These are phyloP conservation scores for Cudoniella acicularis DNA, from an alignment of 495 filamentous ascomycete genomes.

Conservation along the genomic window DNA sequence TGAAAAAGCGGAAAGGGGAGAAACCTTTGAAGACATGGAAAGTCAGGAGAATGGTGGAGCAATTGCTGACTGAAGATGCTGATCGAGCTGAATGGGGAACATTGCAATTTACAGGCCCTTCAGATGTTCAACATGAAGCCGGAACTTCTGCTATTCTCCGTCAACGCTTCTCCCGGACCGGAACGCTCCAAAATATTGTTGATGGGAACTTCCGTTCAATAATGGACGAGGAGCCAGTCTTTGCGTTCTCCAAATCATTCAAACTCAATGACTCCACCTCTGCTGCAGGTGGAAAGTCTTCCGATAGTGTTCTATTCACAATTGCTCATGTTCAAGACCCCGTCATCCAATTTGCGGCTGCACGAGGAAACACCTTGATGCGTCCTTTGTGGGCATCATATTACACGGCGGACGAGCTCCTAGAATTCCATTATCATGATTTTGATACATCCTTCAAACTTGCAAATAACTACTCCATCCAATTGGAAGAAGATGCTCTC, in stretches of 20 bases:
- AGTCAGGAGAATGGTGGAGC: constrained; percentile 59
- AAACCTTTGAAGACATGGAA: constrained; percentile 50
- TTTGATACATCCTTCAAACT: constrained; percentile 57
- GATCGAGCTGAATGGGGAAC: constrained; percentile 91
- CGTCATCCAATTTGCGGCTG: constrained; percentile 81
- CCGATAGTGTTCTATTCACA: constrained; percentile 69
- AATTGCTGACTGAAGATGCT: constrained; percentile 66
- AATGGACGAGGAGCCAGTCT: constrained; percentile 82
- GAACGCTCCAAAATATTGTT: constrained; percentile 58
- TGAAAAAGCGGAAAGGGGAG: background rate
- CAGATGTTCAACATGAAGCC: constrained; percentile 59
- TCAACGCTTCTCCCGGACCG: constrained; percentile 67
- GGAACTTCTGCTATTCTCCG: constrained; percentile 68
- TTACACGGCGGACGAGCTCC: constrained; percentile 59
- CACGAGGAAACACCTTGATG: constrained; percentile 78
- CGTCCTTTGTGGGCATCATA: constrained; percentile 81
- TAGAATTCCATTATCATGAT: constrained; percentile 76
- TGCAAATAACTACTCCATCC: constrained; percentile 73
- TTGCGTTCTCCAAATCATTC: constrained; percentile 87
- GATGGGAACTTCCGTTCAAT: constrained; percentile 66
- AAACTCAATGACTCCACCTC: constrained; percentile 34
- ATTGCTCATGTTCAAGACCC: constrained; percentile 80
- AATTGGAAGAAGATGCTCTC: constrained; percentile 73
- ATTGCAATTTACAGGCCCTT: constrained; percentile 69
- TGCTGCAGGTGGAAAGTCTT: constrained; percentile 16